Conservation (phyloP, 176 grass and related monocot genomes). For the Aechmea fasciata region DNA sequence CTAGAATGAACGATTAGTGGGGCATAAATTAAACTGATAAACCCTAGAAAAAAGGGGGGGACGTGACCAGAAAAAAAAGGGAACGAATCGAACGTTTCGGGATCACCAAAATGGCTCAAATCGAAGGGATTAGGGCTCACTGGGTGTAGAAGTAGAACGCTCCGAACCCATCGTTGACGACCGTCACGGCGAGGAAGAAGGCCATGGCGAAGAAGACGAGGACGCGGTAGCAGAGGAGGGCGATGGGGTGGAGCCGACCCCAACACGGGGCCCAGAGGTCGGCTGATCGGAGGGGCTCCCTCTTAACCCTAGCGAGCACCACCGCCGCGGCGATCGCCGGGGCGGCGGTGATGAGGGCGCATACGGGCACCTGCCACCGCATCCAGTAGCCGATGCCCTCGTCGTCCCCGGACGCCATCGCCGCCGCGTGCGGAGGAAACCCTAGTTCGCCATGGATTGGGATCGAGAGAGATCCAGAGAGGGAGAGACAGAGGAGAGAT, state of each 20-base stretch:
- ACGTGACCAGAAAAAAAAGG: constrained; percentile 8
- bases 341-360: constrained; percentile 36
- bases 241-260: constrained; percentile 39
- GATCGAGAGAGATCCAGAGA: neutral
- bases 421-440: neutral
- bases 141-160: constrained; percentile 52
- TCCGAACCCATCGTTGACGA: constrained; percentile 3
- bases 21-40: neutral
- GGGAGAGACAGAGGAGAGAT: neutral
- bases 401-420: constrained; percentile 17
- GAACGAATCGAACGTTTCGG: neutral
- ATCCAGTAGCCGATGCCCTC: constrained; percentile 45
- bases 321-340: constrained; percentile 24
- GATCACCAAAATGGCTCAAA: neutral
- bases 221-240: constrained; percentile 46
- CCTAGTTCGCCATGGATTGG: too few relatives aligned
- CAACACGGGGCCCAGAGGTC: constrained; percentile 60
- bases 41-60: neutral
- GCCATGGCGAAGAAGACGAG: constrained; percentile 31
- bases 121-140: constrained; percentile 8
- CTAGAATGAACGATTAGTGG: neutral
- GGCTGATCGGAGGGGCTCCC: constrained; percentile 25
- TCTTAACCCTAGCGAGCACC: constrained; percentile 38
- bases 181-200: constrained; percentile 25
- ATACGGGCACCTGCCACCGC: constrained; percentile 47